Conservation (phyloP, 2,329 filamentous ascomycete species). For the Ascochyta koolunga region DNA sequence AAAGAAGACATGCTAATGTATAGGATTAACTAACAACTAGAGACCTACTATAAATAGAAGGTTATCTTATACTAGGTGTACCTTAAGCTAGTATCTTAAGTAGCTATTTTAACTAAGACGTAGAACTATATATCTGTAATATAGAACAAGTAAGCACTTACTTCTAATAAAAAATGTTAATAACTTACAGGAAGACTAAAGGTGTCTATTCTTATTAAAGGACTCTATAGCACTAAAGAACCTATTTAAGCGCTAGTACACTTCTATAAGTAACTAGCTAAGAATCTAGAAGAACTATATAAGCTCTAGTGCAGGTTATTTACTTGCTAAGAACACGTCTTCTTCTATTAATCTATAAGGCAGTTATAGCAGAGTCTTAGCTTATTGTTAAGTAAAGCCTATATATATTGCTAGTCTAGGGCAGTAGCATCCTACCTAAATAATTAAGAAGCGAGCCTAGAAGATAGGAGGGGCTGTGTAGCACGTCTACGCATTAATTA, state of each 20-base stretch:
- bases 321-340: slow-evolving; percentile 32
- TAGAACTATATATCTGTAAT: slow-evolving; percentile 21
- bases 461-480: too few relatives aligned
- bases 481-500: too few relatives aligned
- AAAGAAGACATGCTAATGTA: slow-evolving; percentile 14
- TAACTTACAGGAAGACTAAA: slow-evolving; percentile 7
- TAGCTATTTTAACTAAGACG: slow-evolving; percentile 17
- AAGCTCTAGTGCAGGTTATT: slow-evolving; percentile 22
- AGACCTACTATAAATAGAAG: slow-evolving; percentile 19
- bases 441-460: too few relatives aligned
- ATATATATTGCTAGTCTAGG: neutral
- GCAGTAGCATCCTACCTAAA: neutral
- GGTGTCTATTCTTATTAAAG: slow-evolving; percentile 3
- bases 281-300: slow-evolving; percentile 18
- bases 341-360: neutral
- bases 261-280: slow-evolving; percentile 9
- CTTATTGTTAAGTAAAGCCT: neutral
- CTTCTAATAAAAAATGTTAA: neutral
- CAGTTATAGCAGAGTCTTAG: neutral
- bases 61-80: slow-evolving; percentile 30
- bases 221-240: slow-evolving; percentile 19
- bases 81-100: neutral
- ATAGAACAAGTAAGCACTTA: neutral
- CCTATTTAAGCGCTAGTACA: slow-evolving; percentile 24
- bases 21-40: slow-evolving; percentile 1